A percentile compares a stretch with the other conserved stretches of the same genome.
Evolutionary conservation across 495 filamentous ascomycete genomes (phyloP).

Genomic region (Chlorociboria aeruginascens): DNA sequence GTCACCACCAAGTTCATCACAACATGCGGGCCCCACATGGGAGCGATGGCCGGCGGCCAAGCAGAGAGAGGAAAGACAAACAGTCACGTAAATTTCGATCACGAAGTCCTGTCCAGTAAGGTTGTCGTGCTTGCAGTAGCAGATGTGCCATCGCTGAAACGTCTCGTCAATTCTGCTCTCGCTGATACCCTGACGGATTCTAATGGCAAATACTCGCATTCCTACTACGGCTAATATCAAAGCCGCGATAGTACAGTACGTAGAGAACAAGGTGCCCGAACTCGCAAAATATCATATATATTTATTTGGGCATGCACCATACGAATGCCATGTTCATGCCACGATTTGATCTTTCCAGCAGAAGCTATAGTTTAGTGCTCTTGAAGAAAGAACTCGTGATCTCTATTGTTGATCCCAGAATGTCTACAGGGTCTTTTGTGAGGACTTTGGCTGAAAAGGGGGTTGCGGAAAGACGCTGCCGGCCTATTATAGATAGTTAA

Average conservation of each 20-base stretch:
- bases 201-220: conserved; percentile 24
- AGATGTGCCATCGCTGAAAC: conserved; percentile 29
- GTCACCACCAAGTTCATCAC: conserved; percentile 41
- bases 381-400: conserved; percentile 18
- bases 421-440: conserved; percentile 30
- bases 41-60: conserved; percentile 21
- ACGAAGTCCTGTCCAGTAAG: conserved; percentile 3
- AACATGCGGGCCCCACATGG: conserved; percentile 2
- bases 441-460: conserved; percentile 30
- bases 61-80: conserved; percentile 9
- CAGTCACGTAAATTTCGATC: background rate
- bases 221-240: conserved; percentile 30
- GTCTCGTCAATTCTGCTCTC: conserved; percentile 30
- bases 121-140: conserved; percentile 26
- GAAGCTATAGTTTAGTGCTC: conserved; percentile 21
- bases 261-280: conserved; percentile 22
- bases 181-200: conserved; percentile 18
- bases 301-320: conserved; percentile 27
- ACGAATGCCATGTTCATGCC: conserved; percentile 23
- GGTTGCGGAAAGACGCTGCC: conserved; percentile 25
- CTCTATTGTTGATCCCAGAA: conserved; percentile 27
- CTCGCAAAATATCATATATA: conserved; percentile 27
- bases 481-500: conserved; percentile 24
- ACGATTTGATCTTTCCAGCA: conserved; percentile 15
- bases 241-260: conserved; percentile 24